Base-by-base conservation (phyloP, 2,329 filamentous ascomycete species). In the Tolypocladium paradoxum region DNA sequence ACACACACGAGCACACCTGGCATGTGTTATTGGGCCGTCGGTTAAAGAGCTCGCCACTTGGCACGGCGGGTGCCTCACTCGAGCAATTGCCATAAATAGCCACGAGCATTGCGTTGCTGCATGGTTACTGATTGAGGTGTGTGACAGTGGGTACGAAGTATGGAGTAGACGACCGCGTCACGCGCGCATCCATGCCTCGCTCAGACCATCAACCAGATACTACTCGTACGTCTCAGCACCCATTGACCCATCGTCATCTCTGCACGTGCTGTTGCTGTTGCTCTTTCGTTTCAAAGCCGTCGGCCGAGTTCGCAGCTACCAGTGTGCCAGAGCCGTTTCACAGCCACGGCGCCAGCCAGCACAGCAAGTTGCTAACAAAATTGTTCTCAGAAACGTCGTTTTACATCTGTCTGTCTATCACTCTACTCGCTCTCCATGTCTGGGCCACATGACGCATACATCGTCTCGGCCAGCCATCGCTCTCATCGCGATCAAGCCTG, bases 401-500 rank as follows among this genome's bases (percentile, higher is more conserved):
- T n/a, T n/a, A n/a, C n/a, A n/a, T n/a, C n/a, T n/a, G 9, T 33
- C 18, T 31, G 27, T 47, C 29, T 47, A 45, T 14, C 27, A 5
- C n/a, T n/a, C n/a, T 29, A 29, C 11, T 49, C 22, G 16, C 14
- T 9, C 36, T 36, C 27, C 38, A 11, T 31, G 22, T 31, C 35
- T 20, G 12, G 12, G 20, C 5, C 14, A 7, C 6, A 3, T 7
- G 20, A 12, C 35, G 35, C 35, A 36, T 37, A 9, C 16, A 18
- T n/a, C 35, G 20, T 24, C 20, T 24, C 20, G 38, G 22, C 12
- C 38, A n/a, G 40, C 31, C 40, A 45, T 45, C 40, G 20, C 18
- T 31, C 43, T 31, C 43, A 7, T 20, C 43, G 14, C 27, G 43
- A 7, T 47, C 43, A 47, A 9, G 43, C 27, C 18, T 12, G 76